These are phyloP conservation scores for Sarcodon aspratus DNA, from an alignment of 768 basidiomycete genomes.

Conservation along the genomic window DNA sequence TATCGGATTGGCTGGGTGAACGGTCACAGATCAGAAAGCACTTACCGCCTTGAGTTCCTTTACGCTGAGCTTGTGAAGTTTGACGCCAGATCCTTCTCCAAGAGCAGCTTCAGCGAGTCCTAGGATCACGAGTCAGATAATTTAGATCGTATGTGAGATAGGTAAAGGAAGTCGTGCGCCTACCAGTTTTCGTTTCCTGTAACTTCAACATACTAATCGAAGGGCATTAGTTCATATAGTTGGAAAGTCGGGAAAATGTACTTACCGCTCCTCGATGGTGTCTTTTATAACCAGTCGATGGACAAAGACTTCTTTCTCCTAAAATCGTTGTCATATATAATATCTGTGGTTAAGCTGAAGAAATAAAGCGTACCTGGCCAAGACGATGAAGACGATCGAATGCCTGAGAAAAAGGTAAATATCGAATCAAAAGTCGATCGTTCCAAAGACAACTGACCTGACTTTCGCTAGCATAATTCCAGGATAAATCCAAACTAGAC, in stretches of 20 bases:
- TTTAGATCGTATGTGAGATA: too few relatives aligned
- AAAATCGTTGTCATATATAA: slow-evolving; percentile 10
- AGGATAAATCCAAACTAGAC: slow-evolving; percentile 55
- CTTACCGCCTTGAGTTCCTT: slow-evolving; percentile 54
- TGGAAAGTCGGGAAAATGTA: not conserved
- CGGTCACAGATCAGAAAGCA: slow-evolving; percentile 1
- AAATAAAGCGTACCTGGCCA: slow-evolving; percentile 18
- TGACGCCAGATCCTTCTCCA: slow-evolving; percentile 53
- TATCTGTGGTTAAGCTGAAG: not conserved
- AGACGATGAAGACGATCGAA: slow-evolving; percentile 52
- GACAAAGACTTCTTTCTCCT: slow-evolving; percentile 56
- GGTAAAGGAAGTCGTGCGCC: slow-evolving; percentile 6
- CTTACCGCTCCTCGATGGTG: slow-evolving; percentile 68
- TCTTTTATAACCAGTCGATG: slow-evolving; percentile 56
- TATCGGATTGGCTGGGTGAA: not conserved
- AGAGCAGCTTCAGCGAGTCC: slow-evolving; percentile 59
- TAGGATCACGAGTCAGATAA: not conserved
- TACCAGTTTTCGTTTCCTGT: slow-evolving; percentile 55
- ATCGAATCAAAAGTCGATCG: too few relatives aligned
- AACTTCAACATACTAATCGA: slow-evolving; percentile 49
- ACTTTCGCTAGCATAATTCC: slow-evolving; percentile 43
- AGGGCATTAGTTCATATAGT: not conserved
- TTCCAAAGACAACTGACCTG: too few relatives aligned
- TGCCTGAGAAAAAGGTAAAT: slow-evolving; percentile 32
- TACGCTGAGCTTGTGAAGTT: slow-evolving; percentile 56